Percentiles rank a stretch among this genome's conserved stretches.
phyloP scores from a whole-genome alignment of 1,284 basidiomycete species.

The Cutaneotrichosporon mucoides region DNA sequence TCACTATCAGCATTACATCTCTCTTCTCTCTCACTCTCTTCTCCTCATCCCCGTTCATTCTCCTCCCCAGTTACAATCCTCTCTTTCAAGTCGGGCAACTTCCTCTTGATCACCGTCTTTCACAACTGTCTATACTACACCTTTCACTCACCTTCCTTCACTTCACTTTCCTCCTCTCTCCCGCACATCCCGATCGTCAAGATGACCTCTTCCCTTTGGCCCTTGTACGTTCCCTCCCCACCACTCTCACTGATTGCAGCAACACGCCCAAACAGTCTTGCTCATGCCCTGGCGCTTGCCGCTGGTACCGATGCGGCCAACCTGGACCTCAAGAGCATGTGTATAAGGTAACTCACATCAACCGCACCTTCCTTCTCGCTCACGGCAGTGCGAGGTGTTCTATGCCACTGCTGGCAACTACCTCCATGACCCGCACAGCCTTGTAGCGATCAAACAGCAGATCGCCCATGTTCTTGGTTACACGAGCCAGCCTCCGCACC shows the following conservation, averaged over 20 bases:
- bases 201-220: neutral
- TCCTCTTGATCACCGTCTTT: no score
- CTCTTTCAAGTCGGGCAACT: no score
- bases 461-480: conserved; percentile 12
- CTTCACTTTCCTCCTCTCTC: no score
- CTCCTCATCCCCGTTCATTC: neutral
- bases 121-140: no score
- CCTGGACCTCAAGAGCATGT: conserved; percentile 17
- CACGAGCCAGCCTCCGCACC: conserved; percentile 5
- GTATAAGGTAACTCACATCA: conserved; percentile 13
- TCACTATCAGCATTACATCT: neutral
- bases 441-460: conserved; percentile 1
- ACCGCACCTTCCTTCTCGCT: neutral
- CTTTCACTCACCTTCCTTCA: no score
- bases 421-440: conserved; percentile 3
- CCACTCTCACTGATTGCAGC: no score
- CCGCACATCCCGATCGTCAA: no score
- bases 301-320: conserved; percentile 18
- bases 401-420: conserved; percentile 15
- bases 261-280: neutral
- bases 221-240: neutral
- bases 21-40: neutral
- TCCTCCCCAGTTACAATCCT: neutral
- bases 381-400: conserved; percentile 16
- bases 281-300: conserved; percentile 2